Base-by-base conservation (phyloP, 305 asterid genomes). In the Rubia tinctorum region DNA sequence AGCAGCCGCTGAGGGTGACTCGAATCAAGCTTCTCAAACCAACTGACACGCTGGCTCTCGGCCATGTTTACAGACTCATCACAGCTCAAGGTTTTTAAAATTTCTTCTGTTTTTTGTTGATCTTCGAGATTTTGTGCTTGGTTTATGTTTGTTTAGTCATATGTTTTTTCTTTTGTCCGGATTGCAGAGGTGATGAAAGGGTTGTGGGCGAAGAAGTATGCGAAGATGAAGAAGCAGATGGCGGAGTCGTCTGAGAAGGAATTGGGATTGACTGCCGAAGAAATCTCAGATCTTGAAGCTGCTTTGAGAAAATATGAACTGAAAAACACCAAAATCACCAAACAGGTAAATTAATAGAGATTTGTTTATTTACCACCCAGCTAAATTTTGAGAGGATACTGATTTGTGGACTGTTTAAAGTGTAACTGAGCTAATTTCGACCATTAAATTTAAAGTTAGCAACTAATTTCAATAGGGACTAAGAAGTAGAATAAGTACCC, bases 51-150 rank as follows among this genome's bases (percentile, higher is more conserved):
- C 94, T 93, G 64, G 84, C 66, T 81, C 95, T 93, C 79, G 98
- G 97, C 76, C 97, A 88, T 82, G 97, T 87, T 47, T 93, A 93
- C 23, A 89, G 95, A 76, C 98, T 93, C 65, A 85, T 93, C 73
- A 85, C 98, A 13, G 79, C 88, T 44, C 86, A 91, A 88, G 98
- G 98, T 93, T 61, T 66, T 0, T 3, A 10, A 0, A n/a, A n/a
- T n/a, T n/a, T n/a, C n/a, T n/a, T n/a, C n/a, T n/a, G n/a, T n/a
- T n/a, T n/a, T n/a, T n/a, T n/a, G n/a, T n/a, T n/a, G n/a, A 27
- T 6, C 30, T 8, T 71, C 17, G 9, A n/a, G n/a, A n/a, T n/a
- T n/a, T n/a, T n/a, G n/a, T n/a, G n/a, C n/a, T n/a, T n/a, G n/a
- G n/a, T n/a, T n/a, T n/a, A n/a, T n/a, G 9, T 8, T 51, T 45